Evolutionary conservation across 306 rosid genomes (phyloP).

Genomic region (Cucumis cinereus): DNA sequence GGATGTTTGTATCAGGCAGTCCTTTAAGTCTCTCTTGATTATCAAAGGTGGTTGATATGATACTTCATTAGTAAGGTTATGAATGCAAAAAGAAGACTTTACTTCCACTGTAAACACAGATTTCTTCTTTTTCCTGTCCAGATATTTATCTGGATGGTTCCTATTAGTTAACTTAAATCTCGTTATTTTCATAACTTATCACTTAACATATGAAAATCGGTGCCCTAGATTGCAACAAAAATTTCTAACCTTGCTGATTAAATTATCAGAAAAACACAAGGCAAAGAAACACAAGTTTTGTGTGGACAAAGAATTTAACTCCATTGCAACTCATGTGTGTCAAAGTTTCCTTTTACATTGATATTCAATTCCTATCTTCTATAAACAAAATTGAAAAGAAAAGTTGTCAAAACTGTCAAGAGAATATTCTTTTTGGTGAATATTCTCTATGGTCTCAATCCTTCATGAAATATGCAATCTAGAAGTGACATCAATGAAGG

Average conservation of each 20-base stretch:
- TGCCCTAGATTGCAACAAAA: background rate
- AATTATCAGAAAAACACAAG: background rate
- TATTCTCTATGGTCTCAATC: background rate
- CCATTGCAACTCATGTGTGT: background rate
- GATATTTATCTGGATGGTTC: background rate
- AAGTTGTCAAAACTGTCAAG: background rate
- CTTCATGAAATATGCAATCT: background rate
- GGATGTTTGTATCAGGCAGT: no score
- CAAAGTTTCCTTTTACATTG: background rate
- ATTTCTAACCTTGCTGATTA: background rate
- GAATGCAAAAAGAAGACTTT: background rate
- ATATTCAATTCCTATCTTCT: no score
- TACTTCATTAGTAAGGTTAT: background rate
- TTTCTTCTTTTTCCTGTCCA: background rate
- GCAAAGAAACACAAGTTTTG: background rate
- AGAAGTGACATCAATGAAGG: constrained; percentile 12
- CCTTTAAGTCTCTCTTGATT: background rate
- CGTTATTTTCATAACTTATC: background rate
- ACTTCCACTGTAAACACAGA: background rate
- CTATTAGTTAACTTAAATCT: background rate
- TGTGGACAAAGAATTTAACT: background rate
- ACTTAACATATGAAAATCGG: background rate
- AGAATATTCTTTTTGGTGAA: background rate
- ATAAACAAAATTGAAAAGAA: background rate
- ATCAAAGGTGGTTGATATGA: background rate